Evolutionary conservation across 2,329 filamentous ascomycete species (phyloP).

Genomic region (Botryotinia calthae): DNA sequence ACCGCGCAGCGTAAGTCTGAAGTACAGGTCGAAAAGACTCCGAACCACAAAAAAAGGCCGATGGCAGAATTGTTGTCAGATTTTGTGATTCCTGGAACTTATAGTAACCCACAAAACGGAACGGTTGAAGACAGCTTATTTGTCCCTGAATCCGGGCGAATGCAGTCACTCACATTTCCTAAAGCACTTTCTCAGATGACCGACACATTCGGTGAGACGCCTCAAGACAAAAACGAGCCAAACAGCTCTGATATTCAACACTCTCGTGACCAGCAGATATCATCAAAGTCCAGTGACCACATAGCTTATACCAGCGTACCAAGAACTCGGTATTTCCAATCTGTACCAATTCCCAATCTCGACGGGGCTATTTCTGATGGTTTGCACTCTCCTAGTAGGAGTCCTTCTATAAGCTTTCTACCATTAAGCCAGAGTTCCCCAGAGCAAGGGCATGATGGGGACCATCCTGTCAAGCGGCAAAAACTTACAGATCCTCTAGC

Average conservation of each 20-base stretch:
- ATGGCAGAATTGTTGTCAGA: conserved; percentile 23
- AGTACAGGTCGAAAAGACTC: conserved; percentile 34
- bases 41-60: neutral
- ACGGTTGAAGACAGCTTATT: neutral
- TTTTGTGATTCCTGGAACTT: conserved; percentile 29
- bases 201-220: neutral
- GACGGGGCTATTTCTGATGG: neutral
- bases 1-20: conserved; percentile 13
- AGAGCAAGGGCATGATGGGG: neutral
- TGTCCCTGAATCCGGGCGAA: neutral
- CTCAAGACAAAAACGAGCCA: neutral
- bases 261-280: neutral
- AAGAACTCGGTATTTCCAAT: neutral
- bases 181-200: neutral
- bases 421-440: neutral
- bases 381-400: neutral
- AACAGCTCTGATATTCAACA: neutral
- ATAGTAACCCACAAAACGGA: conserved; percentile 12
- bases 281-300: neutral
- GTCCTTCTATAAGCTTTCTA: neutral
- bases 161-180: no score
- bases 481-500: neutral
- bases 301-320: neutral
- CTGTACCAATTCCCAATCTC: neutral
- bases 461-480: conserved; percentile 5